Conservation (phyloP, 225 moss, liverwort and hornwort genomes). For the Polytrichum commune region DNA sequence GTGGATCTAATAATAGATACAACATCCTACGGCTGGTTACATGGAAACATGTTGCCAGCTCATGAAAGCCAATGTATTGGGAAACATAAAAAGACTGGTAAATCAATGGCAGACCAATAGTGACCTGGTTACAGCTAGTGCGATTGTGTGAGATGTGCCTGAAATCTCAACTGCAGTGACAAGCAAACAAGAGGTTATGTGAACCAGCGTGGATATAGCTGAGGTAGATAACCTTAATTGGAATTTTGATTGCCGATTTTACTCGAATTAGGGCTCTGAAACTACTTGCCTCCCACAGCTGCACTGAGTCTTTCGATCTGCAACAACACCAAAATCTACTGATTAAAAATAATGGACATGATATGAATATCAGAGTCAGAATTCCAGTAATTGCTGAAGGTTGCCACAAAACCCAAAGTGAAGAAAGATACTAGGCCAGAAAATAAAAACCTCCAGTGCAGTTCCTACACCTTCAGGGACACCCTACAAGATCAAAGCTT, state of each 20-base stretch:
- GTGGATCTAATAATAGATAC: conserved; percentile 12
- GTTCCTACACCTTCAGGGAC: too few relatives aligned
- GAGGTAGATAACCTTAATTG: too few relatives aligned
- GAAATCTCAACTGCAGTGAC: conserved; percentile 13
- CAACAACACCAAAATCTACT: conserved; percentile 12
- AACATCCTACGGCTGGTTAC: conserved; percentile 14
- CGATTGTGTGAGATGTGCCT: conserved; percentile 15
- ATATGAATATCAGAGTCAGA: too few relatives aligned
- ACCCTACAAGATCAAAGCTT: too few relatives aligned
- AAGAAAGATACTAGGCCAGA: too few relatives aligned
- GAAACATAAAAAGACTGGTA: not conserved
- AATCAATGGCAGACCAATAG: conserved; percentile 8
- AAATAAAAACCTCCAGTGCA: too few relatives aligned
- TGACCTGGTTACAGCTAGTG: conserved; percentile 21
- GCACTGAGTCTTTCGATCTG: conserved; percentile 95
- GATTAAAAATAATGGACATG: too few relatives aligned
- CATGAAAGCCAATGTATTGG: not conserved
- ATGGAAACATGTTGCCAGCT: conserved; percentile 3
- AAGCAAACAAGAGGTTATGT: conserved; percentile 12
- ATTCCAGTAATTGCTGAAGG: too few relatives aligned
- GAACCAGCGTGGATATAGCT: too few relatives aligned
- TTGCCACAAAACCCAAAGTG: too few relatives aligned
- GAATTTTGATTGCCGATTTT: too few relatives aligned
- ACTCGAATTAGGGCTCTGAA: not conserved
- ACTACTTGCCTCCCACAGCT: conserved; percentile 53